Evolutionary conservation across 306 rosid species (phyloP).

Genomic region (Luffa acutangula): DNA sequence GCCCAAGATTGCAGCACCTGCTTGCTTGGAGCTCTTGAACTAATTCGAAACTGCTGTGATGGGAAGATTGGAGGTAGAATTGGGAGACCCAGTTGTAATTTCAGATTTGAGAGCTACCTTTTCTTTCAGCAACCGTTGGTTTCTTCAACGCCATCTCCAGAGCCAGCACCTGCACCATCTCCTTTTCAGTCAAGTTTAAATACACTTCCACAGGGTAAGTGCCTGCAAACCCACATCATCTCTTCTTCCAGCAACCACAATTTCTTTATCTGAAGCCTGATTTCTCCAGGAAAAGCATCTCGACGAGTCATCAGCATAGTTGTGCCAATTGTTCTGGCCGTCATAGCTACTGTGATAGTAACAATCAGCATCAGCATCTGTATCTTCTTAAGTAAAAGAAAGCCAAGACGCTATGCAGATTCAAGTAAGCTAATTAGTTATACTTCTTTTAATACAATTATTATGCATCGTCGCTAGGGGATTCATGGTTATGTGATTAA

Average conservation of each 20-base stretch:
- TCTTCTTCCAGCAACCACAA: too few species aligned
- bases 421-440: not conserved
- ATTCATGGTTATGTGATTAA: not conserved
- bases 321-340: not conserved
- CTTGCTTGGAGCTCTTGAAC: not conserved
- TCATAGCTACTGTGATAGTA: not conserved
- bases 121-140: not conserved
- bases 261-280: too few species aligned
- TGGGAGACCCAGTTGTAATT: constrained; percentile 6
- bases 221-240: too few species aligned
- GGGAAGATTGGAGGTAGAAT: not conserved
- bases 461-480: not conserved
- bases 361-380: not conserved
- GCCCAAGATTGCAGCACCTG: constrained; percentile 2
- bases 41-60: fast-evolving
- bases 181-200: not conserved
- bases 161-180: not conserved
- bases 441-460: too few species aligned
- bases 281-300: not conserved
- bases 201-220: not conserved
- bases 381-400: not conserved
- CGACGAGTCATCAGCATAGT: not conserved
- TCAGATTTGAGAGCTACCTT: not conserved
- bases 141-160: not conserved
- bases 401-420: not conserved